A percentile compares a stretch with the other conserved stretches of the same genome.
Conservation (phyloP, 2,329 filamentous ascomycete genomes). For the Ceratocystis cacaofunesta region DNA sequence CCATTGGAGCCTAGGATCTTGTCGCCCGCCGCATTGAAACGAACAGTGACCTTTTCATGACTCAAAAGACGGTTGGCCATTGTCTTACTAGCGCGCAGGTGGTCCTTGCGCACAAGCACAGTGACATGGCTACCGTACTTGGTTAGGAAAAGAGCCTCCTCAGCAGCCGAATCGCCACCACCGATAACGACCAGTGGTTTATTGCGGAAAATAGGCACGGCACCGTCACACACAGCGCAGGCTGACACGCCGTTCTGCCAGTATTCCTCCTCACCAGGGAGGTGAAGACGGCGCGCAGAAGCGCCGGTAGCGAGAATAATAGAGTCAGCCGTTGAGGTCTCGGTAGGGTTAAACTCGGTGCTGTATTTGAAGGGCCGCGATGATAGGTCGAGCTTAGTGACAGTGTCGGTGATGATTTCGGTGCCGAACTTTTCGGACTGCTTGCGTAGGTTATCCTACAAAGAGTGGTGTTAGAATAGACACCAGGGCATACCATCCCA, state of each 20-base stretch:
- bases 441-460: slow-evolving; percentile 69
- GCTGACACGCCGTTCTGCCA: slow-evolving; percentile 96
- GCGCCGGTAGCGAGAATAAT: slow-evolving; percentile 93
- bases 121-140: slow-evolving; percentile 95
- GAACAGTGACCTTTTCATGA: slow-evolving; percentile 81
- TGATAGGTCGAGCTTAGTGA: slow-evolving; percentile 74
- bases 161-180: slow-evolving; percentile 89
- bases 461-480: neutral
- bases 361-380: slow-evolving; percentile 80
- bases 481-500: slow-evolving; percentile 8
- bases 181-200: slow-evolving; percentile 93
- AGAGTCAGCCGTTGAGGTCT: slow-evolving; percentile 76
- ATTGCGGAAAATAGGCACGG: slow-evolving; percentile 91
- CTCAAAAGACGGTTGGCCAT: slow-evolving; percentile 75
- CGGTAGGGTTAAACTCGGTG: slow-evolving; percentile 73
- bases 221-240: slow-evolving; percentile 94
- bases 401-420: slow-evolving; percentile 81
- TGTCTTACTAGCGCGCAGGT: slow-evolving; percentile 73
- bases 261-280: slow-evolving; percentile 83
- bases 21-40: slow-evolving; percentile 66
- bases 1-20: slow-evolving; percentile 74
- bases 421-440: slow-evolving; percentile 91
- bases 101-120: slow-evolving; percentile 77
- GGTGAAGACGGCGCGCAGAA: slow-evolving; percentile 67
- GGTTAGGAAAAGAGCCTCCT: slow-evolving; percentile 93